Base-by-base conservation (phyloP, 331 rosid species). In the Rosa hybrid region DNA sequence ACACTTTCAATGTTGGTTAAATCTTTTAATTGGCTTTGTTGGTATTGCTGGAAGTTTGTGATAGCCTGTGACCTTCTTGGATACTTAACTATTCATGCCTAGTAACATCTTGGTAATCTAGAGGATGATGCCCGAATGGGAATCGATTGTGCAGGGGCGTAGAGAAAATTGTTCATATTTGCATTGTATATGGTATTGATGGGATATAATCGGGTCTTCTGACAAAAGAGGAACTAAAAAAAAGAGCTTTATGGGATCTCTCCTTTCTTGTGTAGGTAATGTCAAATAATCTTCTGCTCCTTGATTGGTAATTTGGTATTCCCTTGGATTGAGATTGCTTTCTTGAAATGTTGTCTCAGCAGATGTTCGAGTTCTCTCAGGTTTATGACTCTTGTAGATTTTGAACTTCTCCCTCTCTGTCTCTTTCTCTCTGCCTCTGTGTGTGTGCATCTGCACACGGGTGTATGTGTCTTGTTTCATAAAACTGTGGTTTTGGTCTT, bases 281-380 rank as follows among this genome's bases (percentile, higher is more conserved):
- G 5, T 20, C 23, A 18, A 63, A 46, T 69, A 64, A 76, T 46
- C 49, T 25, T 63, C 50, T 20, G 20, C 80, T 77, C 60, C 13
- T 67, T 67, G 71, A 14, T 67, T 67, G 71, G 71, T 38, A 38
- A 54, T 65, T 65, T 65, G 71, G 71, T 34, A 57, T 75, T 75
- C 21, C 10, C 39, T 57, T 75, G 20, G 39, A 23, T 42, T 75
- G 56, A 75, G 39, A 57, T 57, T 75, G 14, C 60, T 56, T 74
- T 53, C 34, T 41, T 56, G 23, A 23, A 7, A 0, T 41, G 18
- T 57, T 75, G 20, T 30, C 50, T 46, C 56, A 75, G 41, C 53
- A 57, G 70, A 75, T 23, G 46, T 75, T 21, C 23, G 6, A 57
- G 70, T 59, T 70, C 56, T 70, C 75, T 71, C 59, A 65, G 71